These are phyloP conservation scores for Berkeleyomyces basicola DNA, from an alignment of 2,329 filamentous ascomycete species.

Conservation along the genomic window DNA sequence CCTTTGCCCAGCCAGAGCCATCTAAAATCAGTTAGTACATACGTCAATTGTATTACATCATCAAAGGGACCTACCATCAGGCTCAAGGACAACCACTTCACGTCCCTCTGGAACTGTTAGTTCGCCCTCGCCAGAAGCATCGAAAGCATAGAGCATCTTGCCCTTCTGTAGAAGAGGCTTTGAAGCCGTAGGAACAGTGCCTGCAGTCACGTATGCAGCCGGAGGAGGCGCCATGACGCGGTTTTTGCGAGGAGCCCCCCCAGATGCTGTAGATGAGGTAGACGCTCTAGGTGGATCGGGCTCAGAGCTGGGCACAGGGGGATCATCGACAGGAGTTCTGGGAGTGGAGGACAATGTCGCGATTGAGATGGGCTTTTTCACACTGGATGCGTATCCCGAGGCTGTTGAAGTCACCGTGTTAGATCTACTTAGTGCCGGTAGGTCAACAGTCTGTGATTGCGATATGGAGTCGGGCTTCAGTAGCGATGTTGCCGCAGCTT, in stretches of 20 bases:
- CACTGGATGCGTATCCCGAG: constrained; percentile 71
- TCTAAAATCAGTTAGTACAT: constrained; percentile 36
- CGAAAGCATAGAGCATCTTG: constrained; percentile 81
- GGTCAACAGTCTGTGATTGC: constrained; percentile 38
- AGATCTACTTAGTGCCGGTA: constrained; percentile 54
- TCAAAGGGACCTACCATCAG: constrained; percentile 57
- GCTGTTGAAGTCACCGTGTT: constrained; percentile 85
- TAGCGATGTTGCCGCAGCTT: constrained; percentile 55
- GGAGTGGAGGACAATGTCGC: constrained; percentile 20
- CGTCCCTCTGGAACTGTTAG: constrained; percentile 63
- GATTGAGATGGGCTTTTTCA: constrained; percentile 58
- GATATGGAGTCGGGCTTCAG: constrained; percentile 32
- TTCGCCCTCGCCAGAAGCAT: constrained; percentile 66
- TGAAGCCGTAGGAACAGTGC: constrained; percentile 34
- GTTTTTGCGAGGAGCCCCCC: constrained; percentile 35
- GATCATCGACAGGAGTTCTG: constrained; percentile 32
- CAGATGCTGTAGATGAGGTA: constrained; percentile 8
- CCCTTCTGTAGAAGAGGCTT: constrained; percentile 39
- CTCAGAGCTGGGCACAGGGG: constrained; percentile 16
- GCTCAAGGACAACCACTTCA: constrained; percentile 62
- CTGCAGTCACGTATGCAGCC: constrained; percentile 55
- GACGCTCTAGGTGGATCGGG: constrained; percentile 15
- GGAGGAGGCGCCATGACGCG: constrained; percentile 81
- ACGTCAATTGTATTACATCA: constrained; percentile 8
- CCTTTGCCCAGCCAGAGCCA: constrained; percentile 79